Percentiles rank a stretch among this genome's conserved stretches.
phyloP scores from a whole-genome alignment of 495 filamentous ascomycete species.

The Thozetella sp. region DNA sequence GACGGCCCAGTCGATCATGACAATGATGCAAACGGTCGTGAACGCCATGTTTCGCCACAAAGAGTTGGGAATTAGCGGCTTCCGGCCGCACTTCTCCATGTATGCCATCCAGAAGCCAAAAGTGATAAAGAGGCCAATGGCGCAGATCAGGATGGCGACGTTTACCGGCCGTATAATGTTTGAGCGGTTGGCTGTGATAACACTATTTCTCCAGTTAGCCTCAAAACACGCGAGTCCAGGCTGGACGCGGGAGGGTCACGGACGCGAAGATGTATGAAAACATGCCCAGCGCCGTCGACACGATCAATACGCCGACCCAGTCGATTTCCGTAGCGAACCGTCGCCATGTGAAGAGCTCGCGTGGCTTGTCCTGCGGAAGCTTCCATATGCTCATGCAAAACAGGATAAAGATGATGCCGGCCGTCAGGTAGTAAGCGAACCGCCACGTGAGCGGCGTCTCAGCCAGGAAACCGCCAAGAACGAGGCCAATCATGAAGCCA shows the following conservation, averaged over 20 bases:
- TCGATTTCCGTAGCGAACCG: conserved; percentile 10
- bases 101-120: conserved; percentile 51
- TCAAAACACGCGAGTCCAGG: background rate
- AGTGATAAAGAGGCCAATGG: conserved; percentile 34
- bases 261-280: conserved; percentile 13
- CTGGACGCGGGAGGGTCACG: background rate
- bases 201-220: background rate
- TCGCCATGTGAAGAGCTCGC: background rate
- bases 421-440: conserved; percentile 13
- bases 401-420: conserved; percentile 4
- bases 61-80: conserved; percentile 57
- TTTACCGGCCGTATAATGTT: conserved; percentile 33
- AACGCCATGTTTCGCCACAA: conserved; percentile 54
- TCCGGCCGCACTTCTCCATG: conserved; percentile 36
- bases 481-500: conserved; percentile 55
- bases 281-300: conserved; percentile 6
- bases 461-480: conserved; percentile 54
- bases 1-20: conserved; percentile 48
- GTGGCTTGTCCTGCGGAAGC: conserved; percentile 4
- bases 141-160: conserved; percentile 38
- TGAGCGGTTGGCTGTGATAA: conserved; percentile 5
- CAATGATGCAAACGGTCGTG: conserved; percentile 47
- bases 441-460: conserved; percentile 20
- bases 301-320: conserved; percentile 13
- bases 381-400: conserved; percentile 2